Conservation (phyloP, 192 early-diverging fungal genomes). For the Entomortierella lignicola region DNA sequence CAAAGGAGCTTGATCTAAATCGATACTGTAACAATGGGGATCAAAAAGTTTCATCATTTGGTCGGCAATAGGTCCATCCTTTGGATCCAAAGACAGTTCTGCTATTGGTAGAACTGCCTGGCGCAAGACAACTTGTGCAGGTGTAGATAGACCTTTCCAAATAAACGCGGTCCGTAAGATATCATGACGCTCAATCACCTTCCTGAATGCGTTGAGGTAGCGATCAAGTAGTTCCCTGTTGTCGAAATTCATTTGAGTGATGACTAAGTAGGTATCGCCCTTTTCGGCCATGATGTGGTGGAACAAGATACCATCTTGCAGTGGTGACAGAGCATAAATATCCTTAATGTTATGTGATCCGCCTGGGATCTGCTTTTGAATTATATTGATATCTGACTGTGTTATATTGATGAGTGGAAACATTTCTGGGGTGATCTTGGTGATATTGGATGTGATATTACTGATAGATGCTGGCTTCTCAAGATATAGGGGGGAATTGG, state of each 20-base stretch:
- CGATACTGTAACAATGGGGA: not conserved
- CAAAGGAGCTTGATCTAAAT: not conserved
- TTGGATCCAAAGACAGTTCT: not conserved
- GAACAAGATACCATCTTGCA: too few species aligned
- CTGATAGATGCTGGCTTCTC: too few species aligned
- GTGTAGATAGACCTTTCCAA: not conserved
- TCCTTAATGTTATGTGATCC: too few species aligned
- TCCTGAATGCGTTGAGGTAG: not conserved
- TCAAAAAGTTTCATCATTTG: not conserved
- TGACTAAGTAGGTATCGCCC: not conserved
- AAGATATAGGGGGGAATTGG: too few species aligned
- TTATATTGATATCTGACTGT: too few species aligned
- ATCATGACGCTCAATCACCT: slow-evolving; percentile 7
- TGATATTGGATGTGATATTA: too few species aligned
- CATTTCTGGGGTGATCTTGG: too few species aligned
- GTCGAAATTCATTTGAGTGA: not conserved
- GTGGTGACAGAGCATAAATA: too few species aligned
- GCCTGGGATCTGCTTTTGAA: too few species aligned
- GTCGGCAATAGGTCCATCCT: not conserved
- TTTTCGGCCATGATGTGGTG: too few species aligned
- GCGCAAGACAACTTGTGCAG: slow-evolving; percentile 1
- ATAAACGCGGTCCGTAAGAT: slow-evolving; percentile 7
- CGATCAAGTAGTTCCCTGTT: slow-evolving; percentile 4
- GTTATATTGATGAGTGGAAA: too few species aligned
- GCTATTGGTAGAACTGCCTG: not conserved